Conservation (phyloP, 805 yeast species). For the Lipomyces spencermartinsiae region DNA sequence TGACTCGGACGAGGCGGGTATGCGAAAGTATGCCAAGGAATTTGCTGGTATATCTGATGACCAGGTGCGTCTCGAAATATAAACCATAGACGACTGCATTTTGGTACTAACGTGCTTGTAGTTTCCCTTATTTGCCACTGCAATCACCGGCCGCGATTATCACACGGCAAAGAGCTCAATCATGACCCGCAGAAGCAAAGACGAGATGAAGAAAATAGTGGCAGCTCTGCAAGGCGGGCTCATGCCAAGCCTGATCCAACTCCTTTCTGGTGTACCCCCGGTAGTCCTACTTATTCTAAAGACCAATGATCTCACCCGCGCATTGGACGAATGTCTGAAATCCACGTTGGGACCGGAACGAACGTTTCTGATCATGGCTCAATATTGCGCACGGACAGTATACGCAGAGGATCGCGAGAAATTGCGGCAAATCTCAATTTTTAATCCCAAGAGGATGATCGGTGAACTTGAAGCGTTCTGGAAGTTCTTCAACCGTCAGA, state of each 20-base stretch:
- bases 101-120: not conserved
- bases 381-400: slow-evolving; percentile 83
- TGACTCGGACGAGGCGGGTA: slow-evolving; percentile 67
- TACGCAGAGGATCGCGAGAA: slow-evolving; percentile 57
- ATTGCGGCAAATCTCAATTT: not conserved
- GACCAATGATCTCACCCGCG: slow-evolving; percentile 92
- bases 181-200: slow-evolving; percentile 56
- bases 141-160: slow-evolving; percentile 92
- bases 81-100: not conserved
- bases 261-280: slow-evolving; percentile 80
- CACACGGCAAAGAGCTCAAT: slow-evolving; percentile 69
- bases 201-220: slow-evolving; percentile 75
- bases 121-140: slow-evolving; percentile 86
- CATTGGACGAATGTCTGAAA: slow-evolving; percentile 80
- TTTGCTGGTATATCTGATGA: slow-evolving; percentile 79
- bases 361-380: slow-evolving; percentile 86
- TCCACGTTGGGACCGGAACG: slow-evolving; percentile 87
- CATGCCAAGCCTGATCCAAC: slow-evolving; percentile 75
- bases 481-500: slow-evolving; percentile 18
- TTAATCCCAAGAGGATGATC: slow-evolving; percentile 2
- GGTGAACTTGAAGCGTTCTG: slow-evolving; percentile 15
- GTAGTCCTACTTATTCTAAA: slow-evolving; percentile 85
- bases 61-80: slow-evolving; percentile 47
- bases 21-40: slow-evolving; percentile 74
- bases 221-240: slow-evolving; percentile 64